A percentile compares a stretch with the other conserved stretches of the same genome.
Evolutionary conservation across 495 filamentous ascomycete genomes (phyloP).

Genomic region (Emericellopsis terricola): DNA sequence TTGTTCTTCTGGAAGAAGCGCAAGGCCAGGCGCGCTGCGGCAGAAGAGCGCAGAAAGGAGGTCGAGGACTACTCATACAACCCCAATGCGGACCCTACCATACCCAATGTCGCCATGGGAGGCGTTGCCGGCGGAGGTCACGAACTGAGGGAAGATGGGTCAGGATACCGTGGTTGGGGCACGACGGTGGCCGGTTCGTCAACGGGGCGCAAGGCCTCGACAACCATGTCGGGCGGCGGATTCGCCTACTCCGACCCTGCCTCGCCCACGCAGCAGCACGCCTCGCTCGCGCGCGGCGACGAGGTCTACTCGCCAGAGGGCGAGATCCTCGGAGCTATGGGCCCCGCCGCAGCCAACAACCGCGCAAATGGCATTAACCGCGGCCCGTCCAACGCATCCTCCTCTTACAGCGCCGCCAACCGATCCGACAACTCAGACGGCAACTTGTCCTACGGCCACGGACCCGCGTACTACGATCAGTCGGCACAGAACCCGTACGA

Average conservation of each 20-base stretch:
- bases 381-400: slow-evolving; percentile 90
- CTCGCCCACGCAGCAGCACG: slow-evolving; percentile 44
- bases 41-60: slow-evolving; percentile 79
- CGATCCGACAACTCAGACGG: slow-evolving; percentile 72
- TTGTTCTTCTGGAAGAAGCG: slow-evolving; percentile 77
- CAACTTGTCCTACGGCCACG: slow-evolving; percentile 25
- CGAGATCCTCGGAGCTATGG: slow-evolving; percentile 54
- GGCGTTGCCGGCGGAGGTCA: slow-evolving; percentile 30
- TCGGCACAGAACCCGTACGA: slow-evolving; percentile 24
- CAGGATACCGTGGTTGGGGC: slow-evolving; percentile 91
- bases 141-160: slow-evolving; percentile 50
- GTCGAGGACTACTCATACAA: slow-evolving; percentile 95
- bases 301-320: slow-evolving; percentile 52
- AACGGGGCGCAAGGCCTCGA: slow-evolving; percentile 67
- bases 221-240: slow-evolving; percentile 59
- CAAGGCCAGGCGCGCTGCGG: slow-evolving; percentile 67
- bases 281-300: slow-evolving; percentile 39
- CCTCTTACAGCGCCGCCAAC: slow-evolving; percentile 72
- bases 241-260: slow-evolving; percentile 57
- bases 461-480: slow-evolving; percentile 31
- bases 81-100: slow-evolving; percentile 77
- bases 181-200: slow-evolving; percentile 52
- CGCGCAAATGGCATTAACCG: slow-evolving; percentile 54
- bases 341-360: slow-evolving; percentile 48
- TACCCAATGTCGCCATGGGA: slow-evolving; percentile 42